These are phyloP conservation scores for Brettanomyces sp. DNA, from an alignment of 805 yeast species.

Conservation along the genomic window DNA sequence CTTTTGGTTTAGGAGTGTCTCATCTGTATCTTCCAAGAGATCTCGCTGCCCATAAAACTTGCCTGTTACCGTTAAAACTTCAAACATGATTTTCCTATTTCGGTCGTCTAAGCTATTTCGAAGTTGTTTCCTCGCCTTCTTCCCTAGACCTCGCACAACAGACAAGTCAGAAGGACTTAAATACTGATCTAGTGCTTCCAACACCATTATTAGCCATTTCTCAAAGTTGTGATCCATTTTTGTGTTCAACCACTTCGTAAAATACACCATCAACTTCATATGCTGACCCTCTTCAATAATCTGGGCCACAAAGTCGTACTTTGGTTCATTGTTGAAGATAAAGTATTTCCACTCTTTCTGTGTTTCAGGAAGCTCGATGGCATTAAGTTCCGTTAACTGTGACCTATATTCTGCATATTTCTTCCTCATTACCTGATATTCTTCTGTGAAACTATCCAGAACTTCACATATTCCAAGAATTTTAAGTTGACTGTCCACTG, in stretches of 20 bases:
- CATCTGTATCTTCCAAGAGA: conserved; percentile 5
- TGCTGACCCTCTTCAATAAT: conserved; percentile 27
- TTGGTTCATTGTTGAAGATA: conserved; percentile 27
- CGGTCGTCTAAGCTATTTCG: conserved; percentile 12
- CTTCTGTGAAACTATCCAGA: conserved; percentile 7
- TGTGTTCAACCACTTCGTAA: conserved; percentile 32
- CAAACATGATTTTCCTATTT: conserved; percentile 9
- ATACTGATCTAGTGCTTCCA: conserved; percentile 30
- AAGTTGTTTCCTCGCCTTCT: conserved; percentile 23
- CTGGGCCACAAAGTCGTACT: conserved; percentile 19
- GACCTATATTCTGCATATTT: conserved; percentile 13
- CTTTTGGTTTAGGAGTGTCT: background rate
- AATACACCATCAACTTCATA: conserved; percentile 31
- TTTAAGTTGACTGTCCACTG: background rate
- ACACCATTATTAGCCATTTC: conserved; percentile 32
- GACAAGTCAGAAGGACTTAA: conserved; percentile 30
- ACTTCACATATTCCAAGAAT: too few relatives aligned
- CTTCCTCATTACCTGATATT: conserved; percentile 9
- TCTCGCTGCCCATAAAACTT: conserved; percentile 19
- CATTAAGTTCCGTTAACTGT: conserved; percentile 17
- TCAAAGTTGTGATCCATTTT: conserved; percentile 20
- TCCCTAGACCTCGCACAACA: conserved; percentile 31
- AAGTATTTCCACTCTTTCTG: conserved; percentile 34
- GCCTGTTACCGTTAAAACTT: conserved; percentile 14
- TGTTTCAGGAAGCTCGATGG: conserved; percentile 27